These are phyloP conservation scores for Cichorium intybus DNA, from an alignment of 140 eudicot genomes.

Conservation along the genomic window DNA sequence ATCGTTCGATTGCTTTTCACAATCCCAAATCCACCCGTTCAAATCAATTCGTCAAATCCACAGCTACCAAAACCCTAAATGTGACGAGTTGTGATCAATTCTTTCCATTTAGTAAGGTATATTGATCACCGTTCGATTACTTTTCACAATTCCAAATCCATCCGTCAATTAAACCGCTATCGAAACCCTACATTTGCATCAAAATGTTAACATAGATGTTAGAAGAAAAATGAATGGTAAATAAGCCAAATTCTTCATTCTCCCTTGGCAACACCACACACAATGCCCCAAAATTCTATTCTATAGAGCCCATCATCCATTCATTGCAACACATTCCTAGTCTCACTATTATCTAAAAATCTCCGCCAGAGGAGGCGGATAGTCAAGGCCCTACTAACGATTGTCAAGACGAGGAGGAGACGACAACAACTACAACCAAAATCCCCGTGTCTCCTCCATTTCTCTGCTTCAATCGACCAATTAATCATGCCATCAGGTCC, in stretches of 20 bases:
- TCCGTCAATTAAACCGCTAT: neutral
- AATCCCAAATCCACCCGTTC: too few species aligned
- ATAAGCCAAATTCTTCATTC: neutral
- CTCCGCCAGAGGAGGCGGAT: neutral
- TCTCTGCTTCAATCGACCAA: neutral
- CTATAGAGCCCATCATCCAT: neutral
- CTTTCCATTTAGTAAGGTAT: neutral
- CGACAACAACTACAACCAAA: neutral
- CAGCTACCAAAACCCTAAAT: neutral
- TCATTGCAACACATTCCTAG: neutral
- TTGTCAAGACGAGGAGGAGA: neutral
- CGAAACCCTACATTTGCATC: neutral
- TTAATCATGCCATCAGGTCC: slow-evolving; percentile 34
- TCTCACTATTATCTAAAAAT: neutral
- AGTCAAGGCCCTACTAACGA: neutral
- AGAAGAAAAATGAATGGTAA: neutral
- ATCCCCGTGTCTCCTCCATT: neutral
- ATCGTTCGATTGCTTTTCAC: neutral
- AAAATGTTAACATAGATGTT: neutral
- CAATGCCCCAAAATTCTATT: neutral
- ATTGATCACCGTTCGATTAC: neutral
- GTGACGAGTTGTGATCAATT: neutral
- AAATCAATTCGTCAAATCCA: neutral
- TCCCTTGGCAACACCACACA: neutral
- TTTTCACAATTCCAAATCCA: neutral